These are phyloP conservation scores for Neoboletus magnificus DNA, from an alignment of 768 basidiomycete species.

Conservation along the genomic window DNA sequence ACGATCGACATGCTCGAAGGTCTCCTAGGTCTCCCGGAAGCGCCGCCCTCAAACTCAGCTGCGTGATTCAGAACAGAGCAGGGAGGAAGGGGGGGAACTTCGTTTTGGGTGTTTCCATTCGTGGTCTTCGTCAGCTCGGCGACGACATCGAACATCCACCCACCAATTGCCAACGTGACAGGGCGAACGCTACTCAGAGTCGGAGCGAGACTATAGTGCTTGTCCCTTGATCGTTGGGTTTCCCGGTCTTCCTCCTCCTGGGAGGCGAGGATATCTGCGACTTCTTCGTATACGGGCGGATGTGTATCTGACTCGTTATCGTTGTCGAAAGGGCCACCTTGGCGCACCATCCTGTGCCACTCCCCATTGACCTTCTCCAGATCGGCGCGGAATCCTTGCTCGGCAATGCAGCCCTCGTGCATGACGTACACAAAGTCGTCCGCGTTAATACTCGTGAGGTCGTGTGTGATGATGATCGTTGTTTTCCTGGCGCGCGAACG, in stretches of 20 bases:
- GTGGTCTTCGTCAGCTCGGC: slow-evolving; percentile 52
- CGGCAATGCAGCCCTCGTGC: slow-evolving; percentile 72
- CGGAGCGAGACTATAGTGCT: slow-evolving; percentile 43
- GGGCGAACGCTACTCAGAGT: slow-evolving; percentile 43
- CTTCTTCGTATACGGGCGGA: slow-evolving; percentile 34
- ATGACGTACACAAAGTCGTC: slow-evolving; percentile 93
- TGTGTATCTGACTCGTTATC: slow-evolving; percentile 33
- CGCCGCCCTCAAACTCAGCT: slow-evolving; percentile 21
- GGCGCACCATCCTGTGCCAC: slow-evolving; percentile 66
- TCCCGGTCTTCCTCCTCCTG: slow-evolving; percentile 38
- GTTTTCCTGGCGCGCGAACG: slow-evolving; percentile 57
- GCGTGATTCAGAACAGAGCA: slow-evolving; percentile 18
- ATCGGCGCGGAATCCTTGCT: slow-evolving; percentile 84
- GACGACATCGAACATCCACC: slow-evolving; percentile 84
- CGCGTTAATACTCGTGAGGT: slow-evolving; percentile 73
- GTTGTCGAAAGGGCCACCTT: slow-evolving; percentile 55
- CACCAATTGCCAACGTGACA: slow-evolving; percentile 51
- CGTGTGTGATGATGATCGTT: slow-evolving; percentile 74
- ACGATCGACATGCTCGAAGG: slow-evolving; percentile 39
- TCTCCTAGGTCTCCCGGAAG: slow-evolving; percentile 16
- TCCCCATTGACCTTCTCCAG: slow-evolving; percentile 63
- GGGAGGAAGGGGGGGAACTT: slow-evolving; percentile 19
- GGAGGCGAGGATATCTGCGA: slow-evolving; percentile 48
- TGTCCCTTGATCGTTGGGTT: slow-evolving; percentile 24
- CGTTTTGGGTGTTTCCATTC: not conserved